Evolutionary conservation across 768 basidiomycete species (phyloP).

Genomic region (Rhodotorula diobovata): DNA sequence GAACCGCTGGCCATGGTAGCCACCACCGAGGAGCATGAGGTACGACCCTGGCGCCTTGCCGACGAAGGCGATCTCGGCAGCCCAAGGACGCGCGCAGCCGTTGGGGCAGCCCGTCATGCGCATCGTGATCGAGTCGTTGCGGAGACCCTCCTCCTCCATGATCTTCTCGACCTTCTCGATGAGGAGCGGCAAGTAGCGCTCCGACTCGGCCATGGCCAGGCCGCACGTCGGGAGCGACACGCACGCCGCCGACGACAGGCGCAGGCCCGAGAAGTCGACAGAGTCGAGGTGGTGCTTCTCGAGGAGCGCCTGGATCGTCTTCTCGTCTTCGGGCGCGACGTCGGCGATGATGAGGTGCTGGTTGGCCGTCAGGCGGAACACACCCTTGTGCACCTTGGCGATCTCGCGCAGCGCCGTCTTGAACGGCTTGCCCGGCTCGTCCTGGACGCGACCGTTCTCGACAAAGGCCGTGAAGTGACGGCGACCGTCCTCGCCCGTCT

Average conservation of each 20-base stretch:
- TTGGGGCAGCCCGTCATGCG: constrained; percentile 88
- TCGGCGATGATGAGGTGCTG: constrained; percentile 89
- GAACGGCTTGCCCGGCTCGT: constrained; percentile 82
- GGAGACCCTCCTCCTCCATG: constrained; percentile 83
- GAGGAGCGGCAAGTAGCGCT: constrained; percentile 81
- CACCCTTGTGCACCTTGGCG: constrained; percentile 87
- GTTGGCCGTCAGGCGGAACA: constrained; percentile 88
- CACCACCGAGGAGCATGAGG: constrained; percentile 90
- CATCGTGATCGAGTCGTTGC: constrained; percentile 95
- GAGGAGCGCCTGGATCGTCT: constrained; percentile 70
- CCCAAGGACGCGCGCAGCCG: constrained; percentile 54
- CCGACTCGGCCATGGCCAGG: constrained; percentile 74
- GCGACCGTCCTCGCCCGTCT: constrained; percentile 74
- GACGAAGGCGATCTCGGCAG: constrained; percentile 88
- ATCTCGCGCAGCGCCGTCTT: constrained; percentile 89
- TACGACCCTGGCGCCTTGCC: constrained; percentile 93
- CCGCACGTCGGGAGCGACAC: constrained; percentile 78
- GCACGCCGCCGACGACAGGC: constrained; percentile 88
- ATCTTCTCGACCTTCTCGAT: constrained; percentile 92
- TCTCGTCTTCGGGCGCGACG: constrained; percentile 66
- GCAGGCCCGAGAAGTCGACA: constrained; percentile 67
- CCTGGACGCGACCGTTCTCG: constrained; percentile 96
- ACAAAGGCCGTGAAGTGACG: constrained; percentile 90
- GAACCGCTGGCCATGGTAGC: constrained; percentile 74
- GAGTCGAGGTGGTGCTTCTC: constrained; percentile 86